phyloP scores from a whole-genome alignment of 768 basidiomycete genomes.

The Suillus alpinus region DNA sequence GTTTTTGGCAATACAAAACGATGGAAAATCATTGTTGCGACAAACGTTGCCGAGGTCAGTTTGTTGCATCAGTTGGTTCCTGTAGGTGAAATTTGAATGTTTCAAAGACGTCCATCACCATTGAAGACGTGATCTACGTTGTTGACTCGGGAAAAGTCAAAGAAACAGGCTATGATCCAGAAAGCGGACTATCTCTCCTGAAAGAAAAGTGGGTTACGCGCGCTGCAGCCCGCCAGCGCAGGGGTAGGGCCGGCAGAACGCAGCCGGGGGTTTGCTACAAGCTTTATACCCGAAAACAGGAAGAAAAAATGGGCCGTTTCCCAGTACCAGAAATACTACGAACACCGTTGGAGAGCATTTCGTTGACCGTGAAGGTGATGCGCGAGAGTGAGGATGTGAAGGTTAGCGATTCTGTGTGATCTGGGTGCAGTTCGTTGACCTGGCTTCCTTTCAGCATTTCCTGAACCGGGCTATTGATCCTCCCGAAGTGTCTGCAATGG shows the following conservation, averaged over 20 bases:
- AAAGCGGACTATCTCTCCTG: constrained; percentile 70
- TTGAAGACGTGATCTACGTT: constrained; percentile 85
- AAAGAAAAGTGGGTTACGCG: constrained; percentile 75
- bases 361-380: constrained; percentile 79
- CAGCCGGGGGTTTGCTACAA: constrained; percentile 84
- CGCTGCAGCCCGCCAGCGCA: constrained; percentile 78
- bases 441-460: constrained; percentile 45
- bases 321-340: constrained; percentile 87
- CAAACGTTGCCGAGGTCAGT: constrained; percentile 86
- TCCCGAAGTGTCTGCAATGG: constrained; percentile 71
- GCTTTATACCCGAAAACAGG: constrained; percentile 74
- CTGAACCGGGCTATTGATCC: constrained; percentile 79
- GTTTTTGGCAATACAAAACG: constrained; percentile 64
- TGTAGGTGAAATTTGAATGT: constrained; percentile 3
- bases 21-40: constrained; percentile 86
- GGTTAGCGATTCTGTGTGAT: constrained; percentile 35
- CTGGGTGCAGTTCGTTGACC: neutral
- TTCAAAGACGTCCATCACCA: constrained; percentile 79
- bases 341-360: constrained; percentile 80
- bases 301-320: constrained; percentile 64
- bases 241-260: constrained; percentile 89
- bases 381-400: constrained; percentile 76
- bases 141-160: constrained; percentile 85
- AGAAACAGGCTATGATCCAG: constrained; percentile 71
- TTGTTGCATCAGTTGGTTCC: neutral